Conservation (phyloP, 441 rosid genomes). For the Corymbia calophylla region DNA sequence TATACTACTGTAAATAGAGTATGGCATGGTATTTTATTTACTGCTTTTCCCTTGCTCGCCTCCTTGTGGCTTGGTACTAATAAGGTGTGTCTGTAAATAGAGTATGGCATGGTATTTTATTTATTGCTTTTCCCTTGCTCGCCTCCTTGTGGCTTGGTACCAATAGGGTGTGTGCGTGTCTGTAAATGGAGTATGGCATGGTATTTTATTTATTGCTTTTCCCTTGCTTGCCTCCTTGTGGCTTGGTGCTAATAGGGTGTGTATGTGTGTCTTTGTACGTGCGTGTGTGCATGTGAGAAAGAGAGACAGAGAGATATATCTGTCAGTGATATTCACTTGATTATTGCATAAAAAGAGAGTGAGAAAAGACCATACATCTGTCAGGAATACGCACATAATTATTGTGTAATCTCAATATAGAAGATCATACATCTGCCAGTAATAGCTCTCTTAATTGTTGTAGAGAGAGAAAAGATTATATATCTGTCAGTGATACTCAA, state of each 20-base stretch:
- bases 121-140: no score
- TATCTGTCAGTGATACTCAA: not conserved
- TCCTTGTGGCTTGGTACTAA: not conserved
- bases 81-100: not conserved
- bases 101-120: no score
- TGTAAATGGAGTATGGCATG: no score
- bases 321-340: not conserved
- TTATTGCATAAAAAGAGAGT: not conserved
- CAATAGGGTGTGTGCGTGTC: no score
- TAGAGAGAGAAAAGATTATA: not conserved
- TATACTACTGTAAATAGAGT: not conserved
- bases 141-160: no score
- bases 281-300: not conserved
- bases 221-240: no score
- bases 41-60: not conserved
- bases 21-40: not conserved
- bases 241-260: no score
- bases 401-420: not conserved
- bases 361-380: not conserved
- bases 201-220: no score
- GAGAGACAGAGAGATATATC: not conserved
- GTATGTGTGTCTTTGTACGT: no score
- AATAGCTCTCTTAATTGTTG: not conserved
- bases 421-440: not conserved
- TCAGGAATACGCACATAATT: not conserved